Evolutionary conservation across 768 basidiomycete species (phyloP).

Genomic region (Hysterangium stoloniferum): DNA sequence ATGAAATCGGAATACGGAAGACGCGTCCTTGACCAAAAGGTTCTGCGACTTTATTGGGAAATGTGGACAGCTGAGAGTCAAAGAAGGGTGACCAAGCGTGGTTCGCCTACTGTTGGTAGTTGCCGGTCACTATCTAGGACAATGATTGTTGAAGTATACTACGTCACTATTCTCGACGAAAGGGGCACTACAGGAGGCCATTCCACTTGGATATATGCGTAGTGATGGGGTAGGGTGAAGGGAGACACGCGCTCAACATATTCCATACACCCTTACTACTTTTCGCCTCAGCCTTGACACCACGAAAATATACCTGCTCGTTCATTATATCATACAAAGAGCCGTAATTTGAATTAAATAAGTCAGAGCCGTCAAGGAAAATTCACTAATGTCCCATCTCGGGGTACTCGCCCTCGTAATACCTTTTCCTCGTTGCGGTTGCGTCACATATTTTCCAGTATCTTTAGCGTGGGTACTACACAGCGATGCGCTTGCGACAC

Average conservation of each 20-base stretch:
- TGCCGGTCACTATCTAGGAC: conserved; percentile 74
- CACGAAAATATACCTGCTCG: conserved; percentile 79
- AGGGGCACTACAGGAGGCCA: too few species aligned
- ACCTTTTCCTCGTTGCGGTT: conserved; percentile 36
- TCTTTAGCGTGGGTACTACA: conserved; percentile 77
- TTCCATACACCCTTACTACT: conserved; percentile 89
- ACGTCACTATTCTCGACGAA: too few species aligned
- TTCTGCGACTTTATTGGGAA: too few species aligned
- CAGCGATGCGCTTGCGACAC: conserved; percentile 64
- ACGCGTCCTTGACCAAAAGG: too few species aligned
- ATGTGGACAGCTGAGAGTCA: too few species aligned
- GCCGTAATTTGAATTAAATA: not conserved
- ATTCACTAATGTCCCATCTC: conserved; percentile 16
- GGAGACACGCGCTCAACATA: conserved; percentile 56
- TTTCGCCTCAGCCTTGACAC: conserved; percentile 87
- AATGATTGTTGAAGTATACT: conserved; percentile 15
- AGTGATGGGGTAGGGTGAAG: not conserved
- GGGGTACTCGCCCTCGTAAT: conserved; percentile 25
- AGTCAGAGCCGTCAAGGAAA: not conserved
- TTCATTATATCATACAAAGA: conserved; percentile 52
- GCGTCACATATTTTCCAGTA: conserved; percentile 47
- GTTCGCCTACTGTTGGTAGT: conserved; percentile 67
- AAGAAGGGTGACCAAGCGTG: too few species aligned
- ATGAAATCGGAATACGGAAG: too few species aligned
- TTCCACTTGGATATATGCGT: conserved; percentile 9